Evolutionary conservation across 495 filamentous ascomycete species (phyloP).

Genomic region (Penicillium taxi): DNA sequence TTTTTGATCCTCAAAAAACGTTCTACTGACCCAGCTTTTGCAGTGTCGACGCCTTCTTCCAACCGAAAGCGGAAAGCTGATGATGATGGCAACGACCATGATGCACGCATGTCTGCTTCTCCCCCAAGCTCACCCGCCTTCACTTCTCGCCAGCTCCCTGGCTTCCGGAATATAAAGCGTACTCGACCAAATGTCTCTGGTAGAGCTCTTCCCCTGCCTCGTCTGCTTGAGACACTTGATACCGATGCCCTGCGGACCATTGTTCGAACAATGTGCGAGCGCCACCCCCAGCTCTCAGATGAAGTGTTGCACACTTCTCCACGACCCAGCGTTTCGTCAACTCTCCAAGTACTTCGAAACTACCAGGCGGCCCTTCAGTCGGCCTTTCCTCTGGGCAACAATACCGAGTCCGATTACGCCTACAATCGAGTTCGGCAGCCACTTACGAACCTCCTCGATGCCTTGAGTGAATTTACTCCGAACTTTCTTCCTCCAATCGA

Average conservation of each 20-base stretch:
- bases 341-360: constrained; percentile 66
- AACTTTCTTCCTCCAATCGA: constrained; percentile 93
- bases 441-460: constrained; percentile 73
- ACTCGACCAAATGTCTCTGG: constrained; percentile 62
- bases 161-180: constrained; percentile 58
- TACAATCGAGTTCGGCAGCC: constrained; percentile 87
- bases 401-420: constrained; percentile 79
- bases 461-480: constrained; percentile 85
- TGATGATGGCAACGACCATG: constrained; percentile 58
- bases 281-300: constrained; percentile 64
- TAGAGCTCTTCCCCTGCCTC: constrained; percentile 69
- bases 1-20: neutral
- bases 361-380: constrained; percentile 70
- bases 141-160: constrained; percentile 54
- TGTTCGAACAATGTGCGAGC: constrained; percentile 78
- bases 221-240: constrained; percentile 85
- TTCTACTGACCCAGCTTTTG: constrained; percentile 16
- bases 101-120: constrained; percentile 82
- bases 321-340: constrained; percentile 70
- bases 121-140: constrained; percentile 72
- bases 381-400: constrained; percentile 82
- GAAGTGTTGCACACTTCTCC: constrained; percentile 84
- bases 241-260: constrained; percentile 72
- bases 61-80: constrained; percentile 83
- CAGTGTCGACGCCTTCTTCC: constrained; percentile 50